A percentile compares a stretch with the other conserved stretches of the same genome.
phyloP scores from a whole-genome alignment of 2,329 filamentous ascomycete genomes.

The Fusarium ramigenum region DNA sequence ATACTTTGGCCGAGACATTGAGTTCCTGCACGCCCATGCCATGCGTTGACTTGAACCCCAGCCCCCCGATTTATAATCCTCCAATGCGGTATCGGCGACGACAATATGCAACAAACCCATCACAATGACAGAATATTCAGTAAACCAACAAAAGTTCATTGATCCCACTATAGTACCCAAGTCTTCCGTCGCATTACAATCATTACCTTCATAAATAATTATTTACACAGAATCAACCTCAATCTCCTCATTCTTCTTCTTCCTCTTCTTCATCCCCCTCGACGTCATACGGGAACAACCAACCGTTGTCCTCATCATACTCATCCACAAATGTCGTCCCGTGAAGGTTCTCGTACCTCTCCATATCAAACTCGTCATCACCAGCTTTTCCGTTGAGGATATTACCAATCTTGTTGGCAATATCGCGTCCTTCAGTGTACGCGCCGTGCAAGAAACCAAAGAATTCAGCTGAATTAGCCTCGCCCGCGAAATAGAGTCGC shows the following conservation, averaged over 20 bases:
- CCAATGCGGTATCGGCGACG: background rate
- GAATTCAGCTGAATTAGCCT: constrained; percentile 69
- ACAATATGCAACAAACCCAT: background rate
- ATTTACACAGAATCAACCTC: background rate
- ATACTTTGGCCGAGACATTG: background rate
- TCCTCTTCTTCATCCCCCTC: background rate
- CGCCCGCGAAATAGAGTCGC: constrained; percentile 71
- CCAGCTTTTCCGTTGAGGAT: constrained; percentile 20
- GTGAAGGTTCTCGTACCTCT: constrained; percentile 18
- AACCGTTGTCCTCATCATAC: constrained; percentile 27
- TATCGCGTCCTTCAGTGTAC: constrained; percentile 64
- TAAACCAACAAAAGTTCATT: background rate
- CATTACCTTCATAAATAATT: background rate
- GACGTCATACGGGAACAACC: constrained; percentile 15
- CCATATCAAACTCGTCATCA: constrained; percentile 20
- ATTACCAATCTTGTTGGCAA: constrained; percentile 54
- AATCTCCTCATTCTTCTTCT: background rate
- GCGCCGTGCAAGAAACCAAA: constrained; percentile 74
- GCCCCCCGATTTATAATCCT: background rate
- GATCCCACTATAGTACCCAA: background rate
- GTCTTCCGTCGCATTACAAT: background rate
- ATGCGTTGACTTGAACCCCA: background rate
- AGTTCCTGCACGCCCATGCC: background rate
- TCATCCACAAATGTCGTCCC: constrained; percentile 31
- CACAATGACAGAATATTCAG: background rate